Base-by-base conservation (phyloP, 2,329 filamentous ascomycete genomes). In the Emergomyces africanus region DNA sequence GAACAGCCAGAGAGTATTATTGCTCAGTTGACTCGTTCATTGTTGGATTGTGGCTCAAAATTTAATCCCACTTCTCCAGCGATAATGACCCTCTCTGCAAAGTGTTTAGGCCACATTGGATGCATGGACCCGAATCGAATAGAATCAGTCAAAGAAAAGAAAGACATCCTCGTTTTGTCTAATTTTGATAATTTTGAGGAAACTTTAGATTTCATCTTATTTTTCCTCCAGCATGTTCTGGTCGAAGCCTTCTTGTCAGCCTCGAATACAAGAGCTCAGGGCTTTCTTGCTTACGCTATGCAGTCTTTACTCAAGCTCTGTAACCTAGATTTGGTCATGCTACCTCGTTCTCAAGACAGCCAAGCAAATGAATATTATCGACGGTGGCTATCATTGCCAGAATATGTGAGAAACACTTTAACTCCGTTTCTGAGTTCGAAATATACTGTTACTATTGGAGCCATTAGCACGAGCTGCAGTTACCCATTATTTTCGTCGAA, bases 241-340 rank as follows among this genome's bases (percentile, higher is more conserved):
- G 90, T 97, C 30, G 90, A 91, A 61, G 87, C 91, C 0, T 99
- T 99, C 68, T 78, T 95, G 49, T 95, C 92, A 0, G 88, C 89
- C 1, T 94, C 88, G 0, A 95, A 96, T 69, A 88, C 90, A 1
- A 86, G 84, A 64, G 81, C 90, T 5, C 94, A 97, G 71, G 91
- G 90, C 0, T 96, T 95, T 69, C 79, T 99, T 20, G 92, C 92
- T 1, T 99, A 88, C 72, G 89, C 87, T 1, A 96, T 99, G 85
- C 94, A 99, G 72, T 87, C 95, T 66, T 80, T 97, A 46, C 80
- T 97, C 3, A 85, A 86, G 50, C 84, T 86, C 64, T 89, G 88
- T 67, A 85, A 87, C 33, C 85, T 96, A 67, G 84, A 79, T 60
- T 77, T 81, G 12, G 82, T 78, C 23, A 75, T 79, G 44, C 71